phyloP scores from a whole-genome alignment of 2,329 filamentous ascomycete genomes.

The Fusarium chaquense region DNA sequence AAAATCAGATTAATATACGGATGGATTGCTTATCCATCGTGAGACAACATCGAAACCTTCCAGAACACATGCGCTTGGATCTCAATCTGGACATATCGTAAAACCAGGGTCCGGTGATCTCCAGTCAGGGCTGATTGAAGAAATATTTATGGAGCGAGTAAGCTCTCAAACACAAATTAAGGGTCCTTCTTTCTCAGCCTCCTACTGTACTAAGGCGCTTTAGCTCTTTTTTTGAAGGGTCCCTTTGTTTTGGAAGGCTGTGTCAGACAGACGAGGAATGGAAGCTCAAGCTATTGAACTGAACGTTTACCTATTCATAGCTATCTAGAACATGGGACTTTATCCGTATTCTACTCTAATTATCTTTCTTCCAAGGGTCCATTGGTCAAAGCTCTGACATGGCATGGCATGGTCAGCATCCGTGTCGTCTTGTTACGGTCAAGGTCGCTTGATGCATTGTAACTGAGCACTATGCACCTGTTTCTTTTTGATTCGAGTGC shows the following conservation, averaged over 20 bases:
- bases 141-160: slow-evolving; percentile 18
- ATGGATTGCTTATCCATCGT: not conserved
- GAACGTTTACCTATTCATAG: slow-evolving; percentile 4
- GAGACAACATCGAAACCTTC: slow-evolving; percentile 27
- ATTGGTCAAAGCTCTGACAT: slow-evolving; percentile 6
- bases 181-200: slow-evolving; percentile 5
- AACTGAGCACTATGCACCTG: slow-evolving; percentile 31
- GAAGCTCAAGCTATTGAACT: not conserved
- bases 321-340: not conserved
- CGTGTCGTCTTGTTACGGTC: slow-evolving; percentile 7
- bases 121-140: slow-evolving; percentile 14
- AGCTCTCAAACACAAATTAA: slow-evolving; percentile 16
- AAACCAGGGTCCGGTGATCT: slow-evolving; percentile 8
- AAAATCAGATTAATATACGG: not conserved
- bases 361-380: not conserved
- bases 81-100: slow-evolving; percentile 11
- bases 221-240: slow-evolving; percentile 1
- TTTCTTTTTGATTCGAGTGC: slow-evolving; percentile 21
- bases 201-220: not conserved
- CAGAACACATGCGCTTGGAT: slow-evolving; percentile 34
- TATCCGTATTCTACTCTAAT: not conserved
- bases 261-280: slow-evolving; percentile 19
- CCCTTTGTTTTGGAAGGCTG: slow-evolving; percentile 18
- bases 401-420: not conserved
- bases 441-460: slow-evolving; percentile 18